These are phyloP conservation scores for Globisporangium okanoganense DNA, from an alignment of 352 stramenopile species.

Conservation along the genomic window DNA sequence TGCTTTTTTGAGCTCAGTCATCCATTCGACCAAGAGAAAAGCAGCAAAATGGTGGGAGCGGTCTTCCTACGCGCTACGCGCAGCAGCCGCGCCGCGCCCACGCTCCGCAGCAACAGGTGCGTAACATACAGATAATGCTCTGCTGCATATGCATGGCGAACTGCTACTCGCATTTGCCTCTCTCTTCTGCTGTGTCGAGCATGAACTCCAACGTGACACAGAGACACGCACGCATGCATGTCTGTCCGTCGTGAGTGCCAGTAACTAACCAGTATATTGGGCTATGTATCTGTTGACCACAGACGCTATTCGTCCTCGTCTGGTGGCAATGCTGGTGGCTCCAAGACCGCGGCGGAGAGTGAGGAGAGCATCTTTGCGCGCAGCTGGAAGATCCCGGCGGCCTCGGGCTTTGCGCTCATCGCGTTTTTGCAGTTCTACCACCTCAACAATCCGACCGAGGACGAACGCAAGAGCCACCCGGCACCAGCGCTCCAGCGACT, in stretches of 20 bases:
- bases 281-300: not conserved
- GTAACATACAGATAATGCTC: not conserved
- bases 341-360: slow-evolving; percentile 7
- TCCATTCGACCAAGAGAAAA: not conserved
- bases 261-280: not conserved
- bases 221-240: not conserved
- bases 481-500: slow-evolving; percentile 44
- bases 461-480: slow-evolving; percentile 58
- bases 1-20: no score
- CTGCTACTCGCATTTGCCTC: not conserved
- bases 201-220: not conserved
- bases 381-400: slow-evolving; percentile 68
- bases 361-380: slow-evolving; percentile 27
- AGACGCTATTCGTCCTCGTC: slow-evolving; percentile 16
- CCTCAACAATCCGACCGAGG: slow-evolving; percentile 56
- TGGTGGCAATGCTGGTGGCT: not conserved
- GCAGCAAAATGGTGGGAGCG: not conserved
- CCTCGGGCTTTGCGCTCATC: slow-evolving; percentile 63
- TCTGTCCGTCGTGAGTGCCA: not conserved
- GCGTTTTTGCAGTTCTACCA: slow-evolving; percentile 69
- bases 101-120: slow-evolving; percentile 11
- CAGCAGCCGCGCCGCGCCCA: slow-evolving; percentile 1
- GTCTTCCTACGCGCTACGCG: slow-evolving; percentile 10
- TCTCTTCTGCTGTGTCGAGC: not conserved
- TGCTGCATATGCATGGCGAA: not conserved